Evolutionary conservation across 31 red algal genomes (phyloP), one percentile per base, ranked within the genome.

Genomic region (Bonnemaisonia californica): DNA sequence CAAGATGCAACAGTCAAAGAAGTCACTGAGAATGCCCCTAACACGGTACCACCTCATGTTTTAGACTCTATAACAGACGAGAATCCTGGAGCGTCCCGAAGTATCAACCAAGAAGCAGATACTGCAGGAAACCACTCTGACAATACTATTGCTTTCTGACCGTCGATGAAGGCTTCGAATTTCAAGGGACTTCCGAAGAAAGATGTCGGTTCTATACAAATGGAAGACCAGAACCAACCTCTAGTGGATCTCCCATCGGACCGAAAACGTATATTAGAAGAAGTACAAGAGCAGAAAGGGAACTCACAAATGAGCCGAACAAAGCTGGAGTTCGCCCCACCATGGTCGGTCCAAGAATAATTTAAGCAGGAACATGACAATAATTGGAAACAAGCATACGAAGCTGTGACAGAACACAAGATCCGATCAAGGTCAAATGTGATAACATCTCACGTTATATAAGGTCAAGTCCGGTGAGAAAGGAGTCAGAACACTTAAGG

Each of bases 381-480:
- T 27, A 67, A 28, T 21, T 80, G 76, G 76, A 34, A 7, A 21
- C 19, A 38, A 39, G 57, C 59, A 3, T 80, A 36, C 76, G 12
- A 4, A 39, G 76, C 31, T 7, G 36, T 80, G 45, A 7, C 7
- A 33, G 56, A 80, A 8, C 34, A 51, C 26, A 16, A 80, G 9
- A 34, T 80, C 4, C 58, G 31, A 67, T 5, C 4, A 41, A 12
- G 22, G 4, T n/a, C 76, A 8, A 80, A 80, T 41, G 76, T 66
- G 8, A 80, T 80, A 11, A 31, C 24, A 5, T 80, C n/a, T 7
- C 76, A 80, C 41, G 33, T 42, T 65, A 59, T 80, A 38, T 38
- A 80, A 66, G 45, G 76, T 80, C 9, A 66, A 66, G n/a, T 19
- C 8, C 48, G 76, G 40, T 5, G 76, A 80, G 37, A 67, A 80